Conservation (phyloP, 495 filamentous ascomycete genomes). For the Diplogelasinospora grovesii region DNA sequence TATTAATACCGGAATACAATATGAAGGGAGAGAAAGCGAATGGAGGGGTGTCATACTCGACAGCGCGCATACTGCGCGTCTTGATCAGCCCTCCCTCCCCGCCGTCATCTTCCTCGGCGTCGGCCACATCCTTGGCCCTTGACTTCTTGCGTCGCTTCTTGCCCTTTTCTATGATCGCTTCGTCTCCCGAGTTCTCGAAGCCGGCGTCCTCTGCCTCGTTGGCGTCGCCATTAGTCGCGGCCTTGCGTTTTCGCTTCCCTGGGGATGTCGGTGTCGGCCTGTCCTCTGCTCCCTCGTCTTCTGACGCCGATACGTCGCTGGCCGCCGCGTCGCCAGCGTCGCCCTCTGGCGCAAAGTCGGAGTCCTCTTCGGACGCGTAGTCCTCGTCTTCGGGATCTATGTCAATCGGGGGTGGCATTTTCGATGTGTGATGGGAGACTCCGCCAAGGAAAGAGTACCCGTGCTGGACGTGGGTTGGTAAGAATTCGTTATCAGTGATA, state of each 20-base stretch:
- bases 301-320: slow-evolving; percentile 41
- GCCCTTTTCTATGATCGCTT: slow-evolving; percentile 61
- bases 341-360: slow-evolving; percentile 61
- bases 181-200: slow-evolving; percentile 68
- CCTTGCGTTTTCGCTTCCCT: slow-evolving; percentile 32
- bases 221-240: slow-evolving; percentile 34
- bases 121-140: slow-evolving; percentile 37
- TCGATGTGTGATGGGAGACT: neutral
- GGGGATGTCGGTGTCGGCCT: slow-evolving; percentile 7
- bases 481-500: too few species aligned
- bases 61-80: slow-evolving; percentile 64
- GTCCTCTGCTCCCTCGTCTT: slow-evolving; percentile 25
- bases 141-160: slow-evolving; percentile 50
- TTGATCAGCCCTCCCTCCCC: slow-evolving; percentile 77
- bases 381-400: slow-evolving; percentile 42
- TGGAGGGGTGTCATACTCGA: slow-evolving; percentile 33
- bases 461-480: too few species aligned
- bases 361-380: slow-evolving; percentile 68
- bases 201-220: slow-evolving; percentile 39
- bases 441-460: too few species aligned
- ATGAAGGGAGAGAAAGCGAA: neutral
- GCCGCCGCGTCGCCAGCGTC: slow-evolving; percentile 38
- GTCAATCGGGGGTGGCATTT: slow-evolving; percentile 12
- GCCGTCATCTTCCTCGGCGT: slow-evolving; percentile 51
- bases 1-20: slow-evolving; percentile 20